Conservation (phyloP, 495 filamentous ascomycete species). For the Aspergillus baeticus region DNA sequence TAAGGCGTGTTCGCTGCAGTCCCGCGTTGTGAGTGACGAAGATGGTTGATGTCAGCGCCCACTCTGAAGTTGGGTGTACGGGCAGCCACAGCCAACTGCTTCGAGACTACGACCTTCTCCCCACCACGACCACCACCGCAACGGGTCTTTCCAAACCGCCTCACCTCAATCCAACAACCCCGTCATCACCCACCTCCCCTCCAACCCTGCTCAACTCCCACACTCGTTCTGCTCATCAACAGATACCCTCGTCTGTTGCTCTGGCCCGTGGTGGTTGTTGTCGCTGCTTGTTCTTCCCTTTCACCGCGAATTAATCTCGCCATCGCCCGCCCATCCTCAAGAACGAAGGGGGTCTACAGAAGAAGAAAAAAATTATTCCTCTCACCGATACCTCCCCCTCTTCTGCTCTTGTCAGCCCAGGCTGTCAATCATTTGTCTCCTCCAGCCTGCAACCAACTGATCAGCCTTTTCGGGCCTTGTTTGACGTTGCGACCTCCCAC, state of each 20-base stretch:
- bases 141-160: conserved; percentile 24
- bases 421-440: conserved; percentile 27
- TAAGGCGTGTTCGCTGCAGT: background rate
- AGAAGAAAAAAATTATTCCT: conserved; percentile 10
- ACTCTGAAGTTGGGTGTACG: conserved; percentile 20
- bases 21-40: background rate
- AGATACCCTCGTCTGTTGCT: conserved; percentile 13
- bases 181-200: conserved; percentile 13
- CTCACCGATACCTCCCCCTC: conserved; percentile 13
- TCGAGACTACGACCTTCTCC: conserved; percentile 9
- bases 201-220: conserved; percentile 15
- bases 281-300: conserved; percentile 12
- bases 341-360: conserved; percentile 2
- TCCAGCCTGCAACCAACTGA: conserved; percentile 17
- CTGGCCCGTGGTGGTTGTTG: conserved; percentile 13
- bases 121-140: conserved; percentile 19
- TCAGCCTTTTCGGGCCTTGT: conserved; percentile 17
- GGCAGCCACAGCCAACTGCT: conserved; percentile 18
- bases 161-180: conserved; percentile 24
- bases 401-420: conserved; percentile 18
- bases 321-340: conserved; percentile 3
- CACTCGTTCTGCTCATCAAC: conserved; percentile 15
- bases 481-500: conserved; percentile 17
- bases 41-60: conserved; percentile 29
- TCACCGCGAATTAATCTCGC: conserved; percentile 2